Conservation (phyloP, 1,284 basidiomycete species). For the Phaffia rhodozyma region DNA sequence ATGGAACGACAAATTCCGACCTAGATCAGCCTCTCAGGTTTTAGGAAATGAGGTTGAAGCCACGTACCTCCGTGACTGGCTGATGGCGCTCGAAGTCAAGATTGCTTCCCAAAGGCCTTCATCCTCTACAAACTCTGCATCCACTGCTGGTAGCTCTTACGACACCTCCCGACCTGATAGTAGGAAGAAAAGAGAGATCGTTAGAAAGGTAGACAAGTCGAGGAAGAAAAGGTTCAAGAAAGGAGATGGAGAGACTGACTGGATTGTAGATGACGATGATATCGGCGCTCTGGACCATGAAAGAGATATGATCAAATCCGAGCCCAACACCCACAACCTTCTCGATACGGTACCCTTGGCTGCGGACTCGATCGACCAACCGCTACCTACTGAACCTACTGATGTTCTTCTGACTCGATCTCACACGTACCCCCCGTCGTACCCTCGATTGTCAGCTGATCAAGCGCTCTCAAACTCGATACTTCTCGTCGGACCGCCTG, state of each 20-base stretch:
- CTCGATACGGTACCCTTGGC: too few species aligned
- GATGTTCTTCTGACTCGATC: too few species aligned
- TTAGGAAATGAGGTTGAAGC: constrained; percentile 69
- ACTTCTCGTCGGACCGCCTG: constrained; percentile 67
- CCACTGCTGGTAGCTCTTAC: constrained; percentile 18
- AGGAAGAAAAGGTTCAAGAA: constrained; percentile 21
- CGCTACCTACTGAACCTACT: too few species aligned
- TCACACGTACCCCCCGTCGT: too few species aligned
- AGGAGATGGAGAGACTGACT: constrained; percentile 24
- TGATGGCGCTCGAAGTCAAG: constrained; percentile 53
- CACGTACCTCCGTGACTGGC: constrained; percentile 68
- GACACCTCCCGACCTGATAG: constrained; percentile 15
- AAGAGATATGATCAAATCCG: constrained; percentile 18
- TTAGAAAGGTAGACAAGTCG: constrained; percentile 27
- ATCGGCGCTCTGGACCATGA: constrained; percentile 25
- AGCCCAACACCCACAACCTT: background rate
- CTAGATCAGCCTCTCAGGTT: constrained; percentile 57
- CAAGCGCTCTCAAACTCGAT: constrained; percentile 61
- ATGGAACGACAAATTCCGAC: constrained; percentile 70
- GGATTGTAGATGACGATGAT: constrained; percentile 33
- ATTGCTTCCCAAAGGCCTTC: background rate
- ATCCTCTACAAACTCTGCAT: constrained; percentile 10
- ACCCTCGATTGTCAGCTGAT: background rate
- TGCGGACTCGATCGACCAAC: too few species aligned
- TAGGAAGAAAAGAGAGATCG: constrained; percentile 24